Base-by-base conservation (phyloP, 306 rosid genomes). In the Casuarina equisetifolia region DNA sequence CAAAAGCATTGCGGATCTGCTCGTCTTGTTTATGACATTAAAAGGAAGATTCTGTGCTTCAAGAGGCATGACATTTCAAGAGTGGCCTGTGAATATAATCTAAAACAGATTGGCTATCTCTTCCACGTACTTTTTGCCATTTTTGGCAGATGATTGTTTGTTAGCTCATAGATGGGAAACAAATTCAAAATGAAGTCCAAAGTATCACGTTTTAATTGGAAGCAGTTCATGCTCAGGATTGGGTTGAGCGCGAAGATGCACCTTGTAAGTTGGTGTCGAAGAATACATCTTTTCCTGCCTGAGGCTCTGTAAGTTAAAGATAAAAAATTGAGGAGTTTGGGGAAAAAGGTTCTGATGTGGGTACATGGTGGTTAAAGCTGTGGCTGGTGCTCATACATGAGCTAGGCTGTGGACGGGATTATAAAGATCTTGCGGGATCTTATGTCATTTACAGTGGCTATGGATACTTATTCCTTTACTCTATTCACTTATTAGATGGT, bases 341-440 rank as follows among this genome's bases (percentile, higher is more conserved):
- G 17, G 71, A 40, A 66, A 17, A 66, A 40, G 68, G 16, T 42
- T 66, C n/a, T n/a, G n/a, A n/a, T n/a, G n/a, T n/a, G 71, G 32
- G 42, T 19, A 50, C 9, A 12, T 42, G 48, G 13, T n/a, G 20
- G 32, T 64, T 64, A 12, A 36, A 64, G 49, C 25, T 38, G 48
- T 16, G 46, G 70, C 46, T 8, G 15, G 70, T 42, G 13, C 39
- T 58, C 9, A 66, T 25, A 66, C 10, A 1, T 42, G 32, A 16
- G 38, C 49, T 66, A 3, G 48, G 64, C 64, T 48, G 51, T 48
- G 35, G n/a, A 58, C 9, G 70, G 70, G 13, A 7, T 40, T 16
- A 42, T 13, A 11, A 16, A 66, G 35, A 32, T 6, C 40, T 66
- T 3, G 43, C 32, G 17, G 17, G 6, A 3, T 39, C 17, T 66